Evolutionary conservation across 176 grass and related monocot species (phyloP), one percentile per base, ranked within the genome.

Genomic region (Phoenix dactylifera): DNA sequence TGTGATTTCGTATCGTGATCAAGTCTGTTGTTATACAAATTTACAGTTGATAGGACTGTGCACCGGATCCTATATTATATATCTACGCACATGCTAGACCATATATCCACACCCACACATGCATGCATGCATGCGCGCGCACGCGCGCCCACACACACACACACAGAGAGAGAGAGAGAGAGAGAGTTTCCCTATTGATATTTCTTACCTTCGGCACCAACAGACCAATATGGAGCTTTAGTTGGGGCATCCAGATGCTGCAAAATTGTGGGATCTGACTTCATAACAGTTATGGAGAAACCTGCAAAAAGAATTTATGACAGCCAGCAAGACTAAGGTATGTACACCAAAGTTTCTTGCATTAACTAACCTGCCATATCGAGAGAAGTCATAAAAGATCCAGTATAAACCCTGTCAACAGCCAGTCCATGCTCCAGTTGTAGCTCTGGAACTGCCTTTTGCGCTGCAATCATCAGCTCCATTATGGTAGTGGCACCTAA

Each of bases 391-490:
- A 98, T 98, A 76, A 92, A 80, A 24, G 88, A 71, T 70, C 94
- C 84, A 78, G 94, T 98, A 66, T 93, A 98, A 39, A 92, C 94
- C 75, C 93, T 84, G 64, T 98, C 93, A 82, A 98, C 82, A 89
- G 93, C 88, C 63, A 98, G 80, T 61, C 94, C 94, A 86, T 98
- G 86, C 26, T 72, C 94, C 71, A 98, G 62, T 58, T 89, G 88
- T 71, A 98, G 80, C 62, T 98, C 84, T 30, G 85, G 88, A 71
- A 98, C 76, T 4, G 82, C 88, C 81, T 93, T 98, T 74, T 88
- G 77, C 24, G 88, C 76, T 64, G 84, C 88, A 83, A 89, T 98
- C 94, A 98, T 98, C 68, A 98, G 79, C 39, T 98, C 94, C 88
- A 98, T 98, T 57, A 93, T 59, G 65, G 94, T 88, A 55, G 85